Evolutionary conservation across 345 rosid genomes (phyloP).

Genomic region (Citrus inodora): DNA sequence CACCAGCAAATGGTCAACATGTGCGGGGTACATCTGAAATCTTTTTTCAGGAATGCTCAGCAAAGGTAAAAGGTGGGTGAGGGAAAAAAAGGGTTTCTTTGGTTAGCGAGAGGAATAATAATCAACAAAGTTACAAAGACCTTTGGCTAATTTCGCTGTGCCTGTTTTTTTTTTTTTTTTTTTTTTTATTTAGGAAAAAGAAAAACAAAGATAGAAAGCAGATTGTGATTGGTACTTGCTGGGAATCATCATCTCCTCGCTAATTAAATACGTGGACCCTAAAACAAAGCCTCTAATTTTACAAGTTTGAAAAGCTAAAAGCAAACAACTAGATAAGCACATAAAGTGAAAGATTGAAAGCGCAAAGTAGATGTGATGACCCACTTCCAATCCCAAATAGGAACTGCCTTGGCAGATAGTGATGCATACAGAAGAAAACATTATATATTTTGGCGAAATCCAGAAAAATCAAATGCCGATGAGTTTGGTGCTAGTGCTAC

Average conservation of each 20-base stretch:
- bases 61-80: not conserved
- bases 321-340: not conserved
- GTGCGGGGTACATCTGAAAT: not conserved
- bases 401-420: too few relatives aligned
- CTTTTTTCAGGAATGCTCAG: not conserved
- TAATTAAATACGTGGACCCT: not conserved
- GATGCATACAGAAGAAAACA: too few relatives aligned
- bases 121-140: too few relatives aligned
- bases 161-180: too few relatives aligned
- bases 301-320: constrained; percentile 2
- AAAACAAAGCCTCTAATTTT: not conserved
- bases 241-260: constrained; percentile 5
- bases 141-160: not conserved
- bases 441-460: too few relatives aligned
- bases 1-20: not conserved
- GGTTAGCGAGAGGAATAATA: too few relatives aligned
- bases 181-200: not conserved
- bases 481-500: too few relatives aligned
- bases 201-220: not conserved
- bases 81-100: not conserved
- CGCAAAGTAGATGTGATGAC: not conserved
- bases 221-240: not conserved
- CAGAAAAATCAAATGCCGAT: too few relatives aligned
- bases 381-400: not conserved
- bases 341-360: not conserved